These are phyloP conservation scores for Fraxinus angustifolia DNA, from an alignment of 305 asterid species.

Conservation along the genomic window DNA sequence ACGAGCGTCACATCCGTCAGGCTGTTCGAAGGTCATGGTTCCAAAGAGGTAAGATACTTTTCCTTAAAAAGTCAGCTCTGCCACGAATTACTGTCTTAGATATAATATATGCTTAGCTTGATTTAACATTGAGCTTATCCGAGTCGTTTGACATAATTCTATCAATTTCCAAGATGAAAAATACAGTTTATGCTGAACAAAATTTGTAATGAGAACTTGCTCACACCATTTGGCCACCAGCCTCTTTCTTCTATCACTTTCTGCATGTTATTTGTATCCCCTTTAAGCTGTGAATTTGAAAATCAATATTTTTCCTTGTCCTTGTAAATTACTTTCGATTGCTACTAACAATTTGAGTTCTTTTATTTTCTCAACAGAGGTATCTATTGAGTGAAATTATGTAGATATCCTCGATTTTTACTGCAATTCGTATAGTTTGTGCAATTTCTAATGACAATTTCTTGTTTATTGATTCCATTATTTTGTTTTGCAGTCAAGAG, in stretches of 20 bases:
- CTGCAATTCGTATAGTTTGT: background rate
- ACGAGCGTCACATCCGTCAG: conserved; percentile 91
- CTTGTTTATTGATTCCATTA: background rate
- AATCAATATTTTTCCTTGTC: background rate
- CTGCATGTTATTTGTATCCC: background rate
- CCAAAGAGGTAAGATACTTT: conserved; percentile 60
- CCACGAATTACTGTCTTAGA: background rate
- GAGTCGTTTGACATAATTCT: background rate
- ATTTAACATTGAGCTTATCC: background rate
- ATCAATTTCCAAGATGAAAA: background rate
- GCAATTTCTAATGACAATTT: background rate
- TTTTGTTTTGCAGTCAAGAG: background rate
- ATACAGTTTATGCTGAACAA: background rate
- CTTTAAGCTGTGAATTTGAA: background rate
- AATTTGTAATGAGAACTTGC: background rate
- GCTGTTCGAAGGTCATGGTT: conserved; percentile 96
- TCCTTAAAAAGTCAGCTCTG: background rate
- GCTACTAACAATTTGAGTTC: background rate
- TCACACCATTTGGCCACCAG: background rate
- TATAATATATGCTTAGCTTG: background rate
- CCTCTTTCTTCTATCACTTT: background rate
- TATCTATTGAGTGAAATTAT: background rate
- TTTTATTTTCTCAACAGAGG: background rate
- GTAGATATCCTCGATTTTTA: background rate
- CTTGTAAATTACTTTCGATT: background rate